Conservation (phyloP, 495 filamentous ascomycete genomes). For the Niebla homalea region DNA sequence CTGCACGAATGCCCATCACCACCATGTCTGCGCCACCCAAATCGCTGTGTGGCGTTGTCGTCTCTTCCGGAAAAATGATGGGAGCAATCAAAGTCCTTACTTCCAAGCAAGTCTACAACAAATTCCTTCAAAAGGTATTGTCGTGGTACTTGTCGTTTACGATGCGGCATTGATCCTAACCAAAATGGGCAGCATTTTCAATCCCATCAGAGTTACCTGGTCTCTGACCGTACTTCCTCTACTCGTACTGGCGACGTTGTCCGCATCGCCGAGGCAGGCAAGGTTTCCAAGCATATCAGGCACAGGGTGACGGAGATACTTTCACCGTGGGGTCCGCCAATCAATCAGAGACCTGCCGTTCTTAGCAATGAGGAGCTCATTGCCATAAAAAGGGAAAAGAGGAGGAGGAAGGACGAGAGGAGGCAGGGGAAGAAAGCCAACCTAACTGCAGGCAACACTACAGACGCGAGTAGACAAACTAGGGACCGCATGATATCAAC, state of each 20-base stretch:
- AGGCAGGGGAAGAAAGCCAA: slow-evolving; percentile 26
- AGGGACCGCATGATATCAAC: too few relatives aligned
- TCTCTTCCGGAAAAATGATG: slow-evolving; percentile 55
- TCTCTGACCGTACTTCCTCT: slow-evolving; percentile 57
- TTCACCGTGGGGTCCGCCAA: slow-evolving; percentile 46
- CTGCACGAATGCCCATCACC: not conserved
- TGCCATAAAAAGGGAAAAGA: slow-evolving; percentile 24
- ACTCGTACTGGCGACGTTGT: slow-evolving; percentile 55
- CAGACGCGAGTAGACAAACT: too few relatives aligned
- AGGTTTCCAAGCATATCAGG: slow-evolving; percentile 41
- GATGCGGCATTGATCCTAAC: not conserved
- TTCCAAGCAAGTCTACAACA: slow-evolving; percentile 16
- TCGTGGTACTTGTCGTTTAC: not conserved
- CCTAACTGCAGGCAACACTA: not conserved
- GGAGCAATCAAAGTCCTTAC: slow-evolving; percentile 55
- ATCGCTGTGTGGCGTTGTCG: slow-evolving; percentile 41
- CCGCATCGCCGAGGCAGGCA: slow-evolving; percentile 39
- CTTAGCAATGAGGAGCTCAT: slow-evolving; percentile 41
- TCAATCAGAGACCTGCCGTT: slow-evolving; percentile 41
- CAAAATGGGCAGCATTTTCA: slow-evolving; percentile 25
- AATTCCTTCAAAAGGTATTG: slow-evolving; percentile 38
- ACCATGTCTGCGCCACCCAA: slow-evolving; percentile 5
- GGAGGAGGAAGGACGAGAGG: slow-evolving; percentile 10
- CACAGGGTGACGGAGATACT: slow-evolving; percentile 58
- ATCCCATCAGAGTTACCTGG: slow-evolving; percentile 30